These are phyloP conservation scores for Pistacia vera DNA, from an alignment of 345 rosid species.

Conservation along the genomic window DNA sequence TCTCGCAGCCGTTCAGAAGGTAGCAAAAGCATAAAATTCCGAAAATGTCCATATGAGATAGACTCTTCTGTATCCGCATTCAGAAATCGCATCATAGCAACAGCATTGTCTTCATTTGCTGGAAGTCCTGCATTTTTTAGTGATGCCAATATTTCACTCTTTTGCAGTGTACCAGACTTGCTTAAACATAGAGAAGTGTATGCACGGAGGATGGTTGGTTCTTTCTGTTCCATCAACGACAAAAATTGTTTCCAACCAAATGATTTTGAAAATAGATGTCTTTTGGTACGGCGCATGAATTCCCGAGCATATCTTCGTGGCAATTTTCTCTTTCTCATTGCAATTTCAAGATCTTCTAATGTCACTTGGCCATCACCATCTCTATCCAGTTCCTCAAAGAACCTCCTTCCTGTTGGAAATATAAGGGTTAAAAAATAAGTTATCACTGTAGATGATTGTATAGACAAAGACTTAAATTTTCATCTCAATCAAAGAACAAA, in stretches of 20 bases:
- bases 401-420: constrained; percentile 73
- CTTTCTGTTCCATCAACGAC: constrained; percentile 98
- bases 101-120: constrained; percentile 93
- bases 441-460: not conserved
- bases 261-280: constrained; percentile 90
- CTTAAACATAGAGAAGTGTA: constrained; percentile 91
- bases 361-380: constrained; percentile 97
- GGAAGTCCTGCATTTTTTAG: constrained; percentile 91
- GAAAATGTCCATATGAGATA: constrained; percentile 94
- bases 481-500: not conserved
- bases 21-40: constrained; percentile 92
- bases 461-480: constrained; percentile 3
- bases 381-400: constrained; percentile 96
- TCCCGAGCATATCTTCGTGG: constrained; percentile 87
- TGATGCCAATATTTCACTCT: constrained; percentile 94
- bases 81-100: constrained; percentile 94
- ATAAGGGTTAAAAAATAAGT: constrained; percentile 14
- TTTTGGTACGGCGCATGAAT: constrained; percentile 80
- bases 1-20: constrained; percentile 93
- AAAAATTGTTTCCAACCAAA: constrained; percentile 98
- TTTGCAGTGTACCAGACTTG: constrained; percentile 95
- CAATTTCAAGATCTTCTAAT: constrained; percentile 94
- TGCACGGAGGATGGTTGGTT: constrained; percentile 96
- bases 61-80: constrained; percentile 91
- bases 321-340: constrained; percentile 86